Evolutionary conservation across 179 eudicot species (phyloP).

Genomic region (Spergularia azorica): DNA sequence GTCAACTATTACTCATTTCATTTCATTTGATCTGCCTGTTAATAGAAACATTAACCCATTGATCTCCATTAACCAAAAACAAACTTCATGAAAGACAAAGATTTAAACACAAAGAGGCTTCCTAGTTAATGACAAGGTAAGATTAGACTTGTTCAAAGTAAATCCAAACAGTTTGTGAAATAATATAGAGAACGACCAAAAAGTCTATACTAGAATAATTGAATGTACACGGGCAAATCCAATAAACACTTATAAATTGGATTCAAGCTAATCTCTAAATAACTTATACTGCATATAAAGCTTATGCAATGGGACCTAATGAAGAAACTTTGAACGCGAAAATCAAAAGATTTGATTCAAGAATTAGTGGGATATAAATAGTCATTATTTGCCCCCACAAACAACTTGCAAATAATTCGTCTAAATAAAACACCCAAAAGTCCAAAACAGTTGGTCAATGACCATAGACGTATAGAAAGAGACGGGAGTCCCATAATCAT

Average conservation of each 20-base stretch:
- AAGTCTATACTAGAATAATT: not conserved
- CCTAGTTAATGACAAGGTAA: too few species aligned
- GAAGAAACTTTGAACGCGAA: conserved; percentile 2
- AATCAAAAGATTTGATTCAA: conserved; percentile 24
- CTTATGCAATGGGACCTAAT: conserved; percentile 11
- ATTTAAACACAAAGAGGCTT: not conserved
- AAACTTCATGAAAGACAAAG: too few species aligned
- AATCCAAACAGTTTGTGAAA: not conserved
- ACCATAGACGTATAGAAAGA: not conserved
- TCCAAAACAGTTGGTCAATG: not conserved
- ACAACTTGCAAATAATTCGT: not conserved
- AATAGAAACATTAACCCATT: too few species aligned
- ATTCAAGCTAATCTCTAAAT: conserved; percentile 13
- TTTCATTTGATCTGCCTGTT: too few species aligned
- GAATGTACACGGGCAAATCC: conserved; percentile 27
- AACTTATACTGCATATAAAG: not conserved
- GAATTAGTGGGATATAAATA: conserved; percentile 12
- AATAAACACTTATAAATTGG: conserved; percentile 19
- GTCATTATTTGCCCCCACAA: conserved; percentile 21
- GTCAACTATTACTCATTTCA: too few species aligned
- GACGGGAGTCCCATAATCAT: not conserved
- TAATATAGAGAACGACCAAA: conserved; percentile 8
- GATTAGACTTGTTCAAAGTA: conserved; percentile 3
- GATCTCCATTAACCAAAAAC: too few species aligned
- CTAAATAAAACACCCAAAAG: not conserved